Base-by-base conservation (phyloP, 2,329 filamentous ascomycete genomes). In the Colletotrichum destructivum region DNA sequence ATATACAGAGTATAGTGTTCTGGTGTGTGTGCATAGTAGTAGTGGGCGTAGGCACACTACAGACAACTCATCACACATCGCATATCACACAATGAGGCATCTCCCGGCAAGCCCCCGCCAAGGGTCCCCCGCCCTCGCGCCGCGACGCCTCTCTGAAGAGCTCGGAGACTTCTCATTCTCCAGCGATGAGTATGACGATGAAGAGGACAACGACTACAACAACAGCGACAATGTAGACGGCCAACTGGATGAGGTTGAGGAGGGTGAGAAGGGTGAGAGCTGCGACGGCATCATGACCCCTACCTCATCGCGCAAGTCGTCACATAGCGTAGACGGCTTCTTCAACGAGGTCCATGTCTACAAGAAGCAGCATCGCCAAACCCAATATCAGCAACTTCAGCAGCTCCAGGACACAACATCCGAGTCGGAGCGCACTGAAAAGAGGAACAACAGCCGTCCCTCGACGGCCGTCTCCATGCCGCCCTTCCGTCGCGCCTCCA, bases 131-230 rank as follows among this genome's bases (percentile, higher is more conserved):
- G 38, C 18, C 16, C 52, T 55, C 21, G 11, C 46, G 23, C 69
- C 65, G 46, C 57, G 69, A 26, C 61, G 51, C 12, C 59, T 71
- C 13, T 71, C 64, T 3, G 69, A 71, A 12, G 69, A 71, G 65
- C 65, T 71, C 63, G 69, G 69, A 18, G 69, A 60, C 46, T 69
- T 71, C 46, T 54, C 62, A 31, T 71, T 55, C 46, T 71, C 69
- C 9, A 71, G 61, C 16, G 66, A 66, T 47, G 69, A 69, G 21
- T 60, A 71, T 40, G 35, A 69, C 42, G 55, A 63, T 16, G 42
- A 66, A 2, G 38, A 69, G 47, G 51, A 49, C 4, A 40, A 42
- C 6, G 49, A 35, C n/a, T 40, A 59, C 2, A 8, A 7, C 31
- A 38, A 68, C 2, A 8, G 7, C 31, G 31, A 31, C 31, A 7